Conservation (phyloP, 805 yeast species). For the Yamadazyma paraphyllophila region DNA sequence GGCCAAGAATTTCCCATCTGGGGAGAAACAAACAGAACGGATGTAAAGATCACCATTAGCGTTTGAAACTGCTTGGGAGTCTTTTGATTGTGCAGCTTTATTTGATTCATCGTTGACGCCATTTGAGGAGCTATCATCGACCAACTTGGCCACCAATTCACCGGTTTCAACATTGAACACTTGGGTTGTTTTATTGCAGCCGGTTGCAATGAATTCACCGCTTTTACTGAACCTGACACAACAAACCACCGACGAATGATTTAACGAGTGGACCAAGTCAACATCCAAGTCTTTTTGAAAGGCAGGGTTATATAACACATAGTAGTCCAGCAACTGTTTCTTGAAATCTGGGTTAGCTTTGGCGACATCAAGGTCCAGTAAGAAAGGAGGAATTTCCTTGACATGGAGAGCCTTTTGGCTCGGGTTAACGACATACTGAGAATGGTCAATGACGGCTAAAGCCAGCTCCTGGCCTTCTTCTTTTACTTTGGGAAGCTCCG, state of each 20-base stretch:
- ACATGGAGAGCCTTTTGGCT: conserved; percentile 52
- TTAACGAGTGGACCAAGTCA: conserved; percentile 83
- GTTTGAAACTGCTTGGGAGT: conserved; percentile 22
- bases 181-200: conserved; percentile 94
- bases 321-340: conserved; percentile 81
- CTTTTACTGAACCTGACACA: conserved; percentile 91
- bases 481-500: not conserved
- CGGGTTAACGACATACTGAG: conserved; percentile 43
- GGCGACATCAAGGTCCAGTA: conserved; percentile 75
- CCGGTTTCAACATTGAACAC: conserved; percentile 92
- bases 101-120: conserved; percentile 44
- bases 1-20: conserved; percentile 86
- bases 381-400: conserved; percentile 78
- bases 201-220: conserved; percentile 92
- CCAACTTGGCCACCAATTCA: conserved; percentile 78
- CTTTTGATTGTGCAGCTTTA: conserved; percentile 27
- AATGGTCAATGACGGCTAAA: conserved; percentile 37
- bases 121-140: conserved; percentile 61
- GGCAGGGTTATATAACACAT: conserved; percentile 86
- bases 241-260: conserved; percentile 93
- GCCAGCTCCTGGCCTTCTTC: conserved; percentile 27
- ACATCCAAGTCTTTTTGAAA: conserved; percentile 68
- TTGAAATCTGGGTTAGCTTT: conserved; percentile 73
- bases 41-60: conserved; percentile 86
- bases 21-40: conserved; percentile 93